phyloP scores from a whole-genome alignment of 2,329 filamentous ascomycete genomes.

The Paradendryphiella salina region DNA sequence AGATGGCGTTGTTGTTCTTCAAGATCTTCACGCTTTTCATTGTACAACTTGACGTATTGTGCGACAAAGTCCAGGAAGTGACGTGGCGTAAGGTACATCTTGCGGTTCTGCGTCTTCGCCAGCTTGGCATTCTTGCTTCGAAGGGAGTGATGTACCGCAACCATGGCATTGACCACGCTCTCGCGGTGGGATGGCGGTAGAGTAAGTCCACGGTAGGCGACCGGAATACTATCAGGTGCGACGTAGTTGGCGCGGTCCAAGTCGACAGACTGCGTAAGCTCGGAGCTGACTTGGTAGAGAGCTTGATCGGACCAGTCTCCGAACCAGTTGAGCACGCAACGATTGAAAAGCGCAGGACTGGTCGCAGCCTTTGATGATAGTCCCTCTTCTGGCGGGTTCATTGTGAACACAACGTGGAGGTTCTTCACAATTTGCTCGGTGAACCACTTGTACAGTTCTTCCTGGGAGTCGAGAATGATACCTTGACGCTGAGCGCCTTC shows the following conservation, averaged over 20 bases:
- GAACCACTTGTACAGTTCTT: slow-evolving; percentile 99
- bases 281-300: slow-evolving; percentile 93
- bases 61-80: slow-evolving; percentile 98
- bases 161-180: slow-evolving; percentile 95
- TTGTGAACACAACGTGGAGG: slow-evolving; percentile 97
- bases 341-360: slow-evolving; percentile 97
- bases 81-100: slow-evolving; percentile 90
- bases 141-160: slow-evolving; percentile 95
- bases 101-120: slow-evolving; percentile 86
- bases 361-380: slow-evolving; percentile 95
- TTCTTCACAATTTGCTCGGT: slow-evolving; percentile 99
- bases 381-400: slow-evolving; percentile 97
- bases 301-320: slow-evolving; percentile 99
- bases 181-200: slow-evolving; percentile 90
- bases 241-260: slow-evolving; percentile 84
- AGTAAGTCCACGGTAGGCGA: slow-evolving; percentile 83
- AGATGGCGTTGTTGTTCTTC: slow-evolving; percentile 98
- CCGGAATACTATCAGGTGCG: slow-evolving; percentile 87
- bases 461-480: slow-evolving; percentile 90
- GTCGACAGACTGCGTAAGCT: slow-evolving; percentile 95
- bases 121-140: slow-evolving; percentile 87
- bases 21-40: slow-evolving; percentile 96
- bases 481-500: slow-evolving; percentile 97
- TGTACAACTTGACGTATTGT: slow-evolving; percentile 96
- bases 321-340: slow-evolving; percentile 99